Percentiles rank a stretch among this genome's conserved stretches.
These are phyloP conservation scores for Suillus lakei DNA, from an alignment of 768 basidiomycete species.

Conservation along the genomic window DNA sequence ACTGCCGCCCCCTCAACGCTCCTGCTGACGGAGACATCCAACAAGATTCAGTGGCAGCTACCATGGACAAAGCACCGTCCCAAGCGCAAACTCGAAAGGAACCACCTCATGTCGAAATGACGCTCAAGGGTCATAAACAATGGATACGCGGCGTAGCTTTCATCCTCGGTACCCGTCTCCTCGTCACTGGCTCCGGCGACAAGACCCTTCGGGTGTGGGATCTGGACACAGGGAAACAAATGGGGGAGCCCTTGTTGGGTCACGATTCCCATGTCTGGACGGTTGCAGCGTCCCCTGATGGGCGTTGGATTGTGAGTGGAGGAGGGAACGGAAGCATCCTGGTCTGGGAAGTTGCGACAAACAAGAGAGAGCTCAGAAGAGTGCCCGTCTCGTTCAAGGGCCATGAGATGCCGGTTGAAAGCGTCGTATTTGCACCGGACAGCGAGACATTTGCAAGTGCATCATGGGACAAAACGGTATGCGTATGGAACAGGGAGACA, in stretches of 20 bases:
- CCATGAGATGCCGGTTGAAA: fast-evolving
- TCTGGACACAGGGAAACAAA: not conserved
- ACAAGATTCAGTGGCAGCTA: no score
- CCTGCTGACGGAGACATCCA: no score
- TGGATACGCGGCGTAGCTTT: not conserved
- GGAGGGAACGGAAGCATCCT: not conserved
- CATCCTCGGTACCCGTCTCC: not conserved
- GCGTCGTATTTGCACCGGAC: not conserved
- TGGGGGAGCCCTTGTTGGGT: not conserved
- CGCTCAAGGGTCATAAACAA: no score
- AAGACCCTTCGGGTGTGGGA: not conserved
- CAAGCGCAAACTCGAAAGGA: no score
- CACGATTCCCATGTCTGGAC: not conserved
- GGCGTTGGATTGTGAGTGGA: not conserved
- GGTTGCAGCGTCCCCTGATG: not conserved
- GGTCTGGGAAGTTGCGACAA: not conserved
- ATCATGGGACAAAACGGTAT: not conserved
- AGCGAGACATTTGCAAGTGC: not conserved
- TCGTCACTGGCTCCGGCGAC: constrained; percentile 34
- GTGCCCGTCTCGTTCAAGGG: not conserved
- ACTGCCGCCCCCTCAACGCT: no score
- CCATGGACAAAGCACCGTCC: no score
- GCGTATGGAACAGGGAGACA: not conserved
- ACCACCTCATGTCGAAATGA: no score
- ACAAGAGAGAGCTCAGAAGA: not conserved